Percentiles rank a stretch among this genome's conserved stretches.
Conservation (phyloP, 2,329 filamentous ascomycete genomes). For the Pyrenophora graminea region DNA sequence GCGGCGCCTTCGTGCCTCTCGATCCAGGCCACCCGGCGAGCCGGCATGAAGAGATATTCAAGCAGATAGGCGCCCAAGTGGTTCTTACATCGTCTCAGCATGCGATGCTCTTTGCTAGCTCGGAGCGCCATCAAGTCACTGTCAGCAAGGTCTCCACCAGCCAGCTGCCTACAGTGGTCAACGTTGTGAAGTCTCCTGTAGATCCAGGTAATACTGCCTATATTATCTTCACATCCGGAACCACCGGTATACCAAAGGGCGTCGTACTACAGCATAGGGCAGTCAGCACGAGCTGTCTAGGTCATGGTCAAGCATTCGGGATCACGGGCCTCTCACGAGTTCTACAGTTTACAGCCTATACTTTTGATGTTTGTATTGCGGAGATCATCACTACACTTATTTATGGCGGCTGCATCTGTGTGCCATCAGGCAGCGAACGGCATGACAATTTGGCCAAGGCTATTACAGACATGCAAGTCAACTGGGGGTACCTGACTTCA, state of each 20-base stretch:
- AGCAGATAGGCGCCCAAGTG: too few species aligned
- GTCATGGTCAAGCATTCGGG: background rate
- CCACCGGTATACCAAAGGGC: background rate
- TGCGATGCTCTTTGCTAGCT: too few species aligned
- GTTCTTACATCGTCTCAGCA: too few species aligned
- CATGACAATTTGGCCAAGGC: constrained; percentile 48
- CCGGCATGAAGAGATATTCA: too few species aligned
- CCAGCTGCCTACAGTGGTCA: too few species aligned
- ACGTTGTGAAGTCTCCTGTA: too few species aligned
- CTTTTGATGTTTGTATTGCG: constrained; percentile 49
- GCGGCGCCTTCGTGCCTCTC: background rate
- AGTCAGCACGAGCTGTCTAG: constrained; percentile 45
- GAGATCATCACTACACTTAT: background rate
- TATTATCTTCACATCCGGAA: constrained; percentile 48
- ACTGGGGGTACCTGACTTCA: constrained; percentile 7
- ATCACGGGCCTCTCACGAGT: background rate
- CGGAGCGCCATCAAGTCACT: too few species aligned
- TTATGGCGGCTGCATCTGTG: background rate
- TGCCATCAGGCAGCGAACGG: background rate
- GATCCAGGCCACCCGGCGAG: background rate
- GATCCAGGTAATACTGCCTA: constrained; percentile 41
- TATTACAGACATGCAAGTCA: constrained; percentile 37
- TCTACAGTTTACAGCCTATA: constrained; percentile 7
- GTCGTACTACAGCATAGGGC: constrained; percentile 49
- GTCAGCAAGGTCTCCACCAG: too few species aligned